Percentiles rank a stretch among this genome's conserved stretches.
These are phyloP conservation scores for Suillus discolor DNA, from an alignment of 768 basidiomycete species.

Conservation along the genomic window DNA sequence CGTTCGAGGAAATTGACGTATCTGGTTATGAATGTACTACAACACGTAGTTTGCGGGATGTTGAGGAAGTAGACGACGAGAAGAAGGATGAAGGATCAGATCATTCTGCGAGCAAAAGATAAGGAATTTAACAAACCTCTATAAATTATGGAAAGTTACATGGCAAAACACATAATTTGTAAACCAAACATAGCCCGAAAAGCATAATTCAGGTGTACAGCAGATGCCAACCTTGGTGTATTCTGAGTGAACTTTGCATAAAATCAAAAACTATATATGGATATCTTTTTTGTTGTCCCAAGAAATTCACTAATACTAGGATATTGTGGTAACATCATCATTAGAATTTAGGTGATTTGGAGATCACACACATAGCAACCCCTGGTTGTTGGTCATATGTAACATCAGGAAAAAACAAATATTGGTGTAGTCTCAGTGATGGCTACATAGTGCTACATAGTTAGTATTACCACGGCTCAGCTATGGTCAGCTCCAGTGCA, in stretches of 20 bases:
- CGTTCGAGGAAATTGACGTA: conserved; percentile 63
- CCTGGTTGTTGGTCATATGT: neutral
- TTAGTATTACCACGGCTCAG: no score
- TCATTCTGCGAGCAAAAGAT: no score
- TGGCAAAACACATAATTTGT: no score
- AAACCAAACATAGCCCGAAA: neutral
- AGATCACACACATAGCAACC: neutral
- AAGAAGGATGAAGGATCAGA: neutral
- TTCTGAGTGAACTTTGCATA: neutral
- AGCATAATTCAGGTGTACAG: neutral
- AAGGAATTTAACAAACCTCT: no score
- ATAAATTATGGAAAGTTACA: no score
- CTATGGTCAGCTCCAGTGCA: no score
- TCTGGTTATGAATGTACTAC: conserved; percentile 24
- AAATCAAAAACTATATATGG: neutral
- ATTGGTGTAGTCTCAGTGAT: no score
- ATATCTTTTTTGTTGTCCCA: no score
- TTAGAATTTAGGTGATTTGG: neutral
- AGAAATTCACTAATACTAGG: neutral
- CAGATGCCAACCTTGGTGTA: neutral
- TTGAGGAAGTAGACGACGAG: neutral
- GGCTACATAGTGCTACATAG: no score
- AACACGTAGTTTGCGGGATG: neutral
- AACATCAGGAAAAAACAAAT: no score
- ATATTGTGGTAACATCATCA: neutral